A percentile compares a stretch with the other conserved stretches of the same genome.
These are phyloP conservation scores for Fusarium agapanthi DNA, from an alignment of 2,329 filamentous ascomycete genomes.

Conservation along the genomic window DNA sequence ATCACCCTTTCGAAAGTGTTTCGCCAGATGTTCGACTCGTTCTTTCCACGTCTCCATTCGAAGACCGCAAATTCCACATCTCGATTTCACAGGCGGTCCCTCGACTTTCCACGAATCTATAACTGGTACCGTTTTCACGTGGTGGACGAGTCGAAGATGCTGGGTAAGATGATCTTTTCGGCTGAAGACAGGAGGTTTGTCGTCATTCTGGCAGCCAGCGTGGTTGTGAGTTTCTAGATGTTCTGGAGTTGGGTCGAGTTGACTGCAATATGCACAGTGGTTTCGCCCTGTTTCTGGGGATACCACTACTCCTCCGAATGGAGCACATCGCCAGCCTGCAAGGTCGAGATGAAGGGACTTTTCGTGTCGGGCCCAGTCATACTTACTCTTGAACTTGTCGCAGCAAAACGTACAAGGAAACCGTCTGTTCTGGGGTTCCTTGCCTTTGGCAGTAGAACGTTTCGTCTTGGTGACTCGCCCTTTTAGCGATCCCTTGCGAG, in stretches of 20 bases:
- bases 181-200: conserved; percentile 28
- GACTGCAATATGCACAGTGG: conserved; percentile 40
- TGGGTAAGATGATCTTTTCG: conserved; percentile 47
- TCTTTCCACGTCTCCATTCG: conserved; percentile 39
- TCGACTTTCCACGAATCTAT: conserved; percentile 47
- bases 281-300: conserved; percentile 32
- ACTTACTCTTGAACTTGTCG: conserved; percentile 39
- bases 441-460: neutral
- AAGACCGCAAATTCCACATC: conserved; percentile 44
- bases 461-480: conserved; percentile 22
- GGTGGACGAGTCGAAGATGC: conserved; percentile 43
- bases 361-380: conserved; percentile 38
- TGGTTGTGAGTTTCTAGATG: conserved; percentile 42
- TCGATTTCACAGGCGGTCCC: conserved; percentile 34
- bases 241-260: conserved; percentile 24
- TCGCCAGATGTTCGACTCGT: conserved; percentile 42
- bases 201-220: conserved; percentile 8
- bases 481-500: neutral
- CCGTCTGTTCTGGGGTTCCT: neutral
- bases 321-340: conserved; percentile 36
- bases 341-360: conserved; percentile 35
- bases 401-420: conserved; percentile 39
- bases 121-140: conserved; percentile 51
- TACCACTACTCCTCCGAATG: conserved; percentile 25
- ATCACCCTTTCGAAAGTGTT: conserved; percentile 41